phyloP scores from a whole-genome alignment of 306 rosid genomes.

The Cercis canadensis region DNA sequence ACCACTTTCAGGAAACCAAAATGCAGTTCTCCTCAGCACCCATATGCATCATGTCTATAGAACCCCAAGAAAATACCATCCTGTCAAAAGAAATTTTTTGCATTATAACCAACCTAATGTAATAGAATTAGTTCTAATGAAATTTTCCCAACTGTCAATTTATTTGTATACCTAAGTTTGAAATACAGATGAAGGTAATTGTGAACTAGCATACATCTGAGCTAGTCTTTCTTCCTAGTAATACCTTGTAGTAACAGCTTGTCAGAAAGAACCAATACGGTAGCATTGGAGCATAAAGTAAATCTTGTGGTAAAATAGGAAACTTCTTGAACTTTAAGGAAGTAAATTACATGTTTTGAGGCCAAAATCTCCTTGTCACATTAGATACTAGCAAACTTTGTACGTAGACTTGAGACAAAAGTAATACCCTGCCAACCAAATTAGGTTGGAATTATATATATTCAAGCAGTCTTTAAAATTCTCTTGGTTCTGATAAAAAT shows the following conservation, averaged over 20 bases:
- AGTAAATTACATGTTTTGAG: conserved; percentile 71
- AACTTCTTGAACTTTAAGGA: conserved; percentile 33
- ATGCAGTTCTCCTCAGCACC: conserved; percentile 60
- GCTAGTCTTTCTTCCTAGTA: conserved; percentile 84
- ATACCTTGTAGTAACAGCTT: conserved; percentile 54
- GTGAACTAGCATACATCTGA: conserved; percentile 67
- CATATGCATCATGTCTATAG: conserved; percentile 59
- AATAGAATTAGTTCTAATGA: conserved; percentile 25
- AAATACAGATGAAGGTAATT: conserved; percentile 51
- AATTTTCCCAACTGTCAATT: conserved; percentile 8
- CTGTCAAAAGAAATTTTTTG: conserved; percentile 51
- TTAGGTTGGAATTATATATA: conserved; percentile 27
- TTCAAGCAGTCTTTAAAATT: conserved; percentile 30
- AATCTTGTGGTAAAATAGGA: conserved; percentile 31
- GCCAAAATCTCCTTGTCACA: conserved; percentile 84
- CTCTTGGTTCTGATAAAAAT: too few species aligned
- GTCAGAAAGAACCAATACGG: conserved; percentile 10
- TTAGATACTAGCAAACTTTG: conserved; percentile 72
- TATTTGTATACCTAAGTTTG: conserved; percentile 60
- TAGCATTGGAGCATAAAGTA: conserved; percentile 26
- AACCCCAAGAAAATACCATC: conserved; percentile 65
- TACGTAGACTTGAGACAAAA: conserved; percentile 72
- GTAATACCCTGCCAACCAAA: conserved; percentile 74
- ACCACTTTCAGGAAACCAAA: conserved; percentile 67
- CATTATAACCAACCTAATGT: conserved; percentile 36